These are phyloP conservation scores for Beauveria asiatica DNA, from an alignment of 2,329 filamentous ascomycete genomes.

Conservation along the genomic window DNA sequence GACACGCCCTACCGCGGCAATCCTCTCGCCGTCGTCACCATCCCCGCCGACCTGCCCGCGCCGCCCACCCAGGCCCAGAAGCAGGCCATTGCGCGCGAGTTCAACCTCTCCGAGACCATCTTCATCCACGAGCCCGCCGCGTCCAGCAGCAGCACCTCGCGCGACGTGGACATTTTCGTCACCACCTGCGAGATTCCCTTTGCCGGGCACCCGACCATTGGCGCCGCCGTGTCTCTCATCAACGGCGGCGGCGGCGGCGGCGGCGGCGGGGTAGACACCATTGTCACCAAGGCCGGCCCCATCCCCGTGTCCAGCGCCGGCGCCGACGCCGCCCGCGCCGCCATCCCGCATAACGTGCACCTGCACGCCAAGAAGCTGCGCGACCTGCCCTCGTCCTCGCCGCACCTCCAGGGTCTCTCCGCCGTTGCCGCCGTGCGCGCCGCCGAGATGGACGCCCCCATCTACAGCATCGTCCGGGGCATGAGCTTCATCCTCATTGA, in stretches of 20 bases:
- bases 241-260: conserved; percentile 14
- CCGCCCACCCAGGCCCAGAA: conserved; percentile 43
- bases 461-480: conserved; percentile 60
- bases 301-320: conserved; percentile 34
- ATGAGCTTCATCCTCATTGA: conserved; percentile 64
- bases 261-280: conserved; percentile 24
- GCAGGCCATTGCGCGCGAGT: conserved; percentile 51
- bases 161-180: conserved; percentile 53
- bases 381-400: conserved; percentile 19
- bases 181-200: conserved; percentile 46
- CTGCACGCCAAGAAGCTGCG: conserved; percentile 41
- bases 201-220: conserved; percentile 55
- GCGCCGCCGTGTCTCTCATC: conserved; percentile 42
- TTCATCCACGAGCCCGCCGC: conserved; percentile 41
- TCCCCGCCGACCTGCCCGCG: conserved; percentile 32
- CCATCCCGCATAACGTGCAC: conserved; percentile 60
- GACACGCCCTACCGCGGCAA: conserved; percentile 44
- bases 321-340: conserved; percentile 46
- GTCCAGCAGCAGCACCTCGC: conserved; percentile 15
- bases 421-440: conserved; percentile 21
- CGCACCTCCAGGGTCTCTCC: conserved; percentile 19
- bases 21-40: conserved; percentile 50
- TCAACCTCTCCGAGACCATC: conserved; percentile 56
- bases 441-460: conserved; percentile 34
- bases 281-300: conserved; percentile 49